Evolutionary conservation across 208 protist species (phyloP), one percentile per base, ranked within the genome.

Genomic region (Leishmania tropica): DNA sequence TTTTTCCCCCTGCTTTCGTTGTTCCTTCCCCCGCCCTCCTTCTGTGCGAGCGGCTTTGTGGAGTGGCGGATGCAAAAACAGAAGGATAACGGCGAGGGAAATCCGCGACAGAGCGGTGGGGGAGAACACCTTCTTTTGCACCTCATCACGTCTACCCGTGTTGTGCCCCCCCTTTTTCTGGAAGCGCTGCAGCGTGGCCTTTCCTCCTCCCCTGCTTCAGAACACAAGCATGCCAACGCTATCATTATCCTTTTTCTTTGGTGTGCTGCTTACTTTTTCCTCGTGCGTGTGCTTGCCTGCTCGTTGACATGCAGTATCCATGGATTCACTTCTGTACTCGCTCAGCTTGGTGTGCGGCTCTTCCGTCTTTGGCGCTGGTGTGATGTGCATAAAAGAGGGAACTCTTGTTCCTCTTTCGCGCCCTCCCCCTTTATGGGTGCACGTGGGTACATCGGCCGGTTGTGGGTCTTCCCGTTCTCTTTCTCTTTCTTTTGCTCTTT

Each of bases 1-100:
- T 17, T 58, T 58, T 42, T 42, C 40, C 40, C 40, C 40, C 40
- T 42, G 40, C 24, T 24, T 58, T 17, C 5, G 45, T 47, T 47
- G 10, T 11, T 10, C 45, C 45, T 11, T 47, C 45, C 6, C 45
- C 45, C 45, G 45, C 10, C 10, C 28, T 8, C 62, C 45, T 58
- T 8, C 62, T 11, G 65, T 75, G 35, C 75, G 60, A 72, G 71
- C 81, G 37, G 19, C 40, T 35, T 80, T 42, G 51, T 54, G 5
- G 24, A 62, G 40, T 58, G 45, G 45, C 10, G 45, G 45, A 47
- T 47, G 45, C 45, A 10, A 8, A 47, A 47, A 0, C 45, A 35
- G 31, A 35, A 53, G 13, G 51, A 15, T 54, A 24, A 17, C 7
- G 37, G 24, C 24, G 68, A 75, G 19, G 19, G 15, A n/a, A n/a